These are phyloP conservation scores for Basidiobolus meristosporus DNA, from an alignment of 371 early-diverging fungal species.

Conservation along the genomic window DNA sequence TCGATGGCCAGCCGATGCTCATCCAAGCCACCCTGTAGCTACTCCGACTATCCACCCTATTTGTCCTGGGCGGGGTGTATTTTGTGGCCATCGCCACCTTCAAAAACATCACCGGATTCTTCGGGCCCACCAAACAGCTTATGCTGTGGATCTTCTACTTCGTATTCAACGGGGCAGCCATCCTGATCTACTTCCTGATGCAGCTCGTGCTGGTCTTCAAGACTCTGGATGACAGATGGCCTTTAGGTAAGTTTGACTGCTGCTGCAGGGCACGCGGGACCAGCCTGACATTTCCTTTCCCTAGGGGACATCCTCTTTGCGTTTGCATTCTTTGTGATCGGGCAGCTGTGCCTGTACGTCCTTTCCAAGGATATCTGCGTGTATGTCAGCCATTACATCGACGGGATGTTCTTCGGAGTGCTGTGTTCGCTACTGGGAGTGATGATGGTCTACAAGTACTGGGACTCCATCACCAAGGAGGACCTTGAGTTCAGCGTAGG, in stretches of 20 bases:
- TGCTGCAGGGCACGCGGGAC: no score
- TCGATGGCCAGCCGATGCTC: neutral
- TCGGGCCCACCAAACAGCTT: constrained; percentile 36
- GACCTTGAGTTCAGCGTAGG: constrained; percentile 93
- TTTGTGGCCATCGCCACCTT: constrained; percentile 78
- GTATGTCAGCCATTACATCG: constrained; percentile 80
- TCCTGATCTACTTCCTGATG: constrained; percentile 67
- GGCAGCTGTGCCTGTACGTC: constrained; percentile 61
- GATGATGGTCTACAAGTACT: constrained; percentile 98
- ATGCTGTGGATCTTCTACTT: constrained; percentile 77
- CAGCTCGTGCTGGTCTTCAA: constrained; percentile 84
- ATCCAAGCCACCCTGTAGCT: neutral
- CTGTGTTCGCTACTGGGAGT: constrained; percentile 79
- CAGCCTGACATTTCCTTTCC: no score
- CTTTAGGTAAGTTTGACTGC: no score
- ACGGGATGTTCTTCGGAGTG: constrained; percentile 89
- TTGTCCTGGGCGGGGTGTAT: constrained; percentile 53
- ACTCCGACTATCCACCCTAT: constrained; percentile 69
- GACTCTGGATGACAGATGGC: constrained; percentile 92
- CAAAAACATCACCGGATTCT: constrained; percentile 29
- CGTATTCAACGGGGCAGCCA: constrained; percentile 61
- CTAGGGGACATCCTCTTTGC: constrained; percentile 87
- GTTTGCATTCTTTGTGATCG: constrained; percentile 64
- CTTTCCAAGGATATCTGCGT: constrained; percentile 67
- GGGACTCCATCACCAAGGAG: constrained; percentile 96